Conservation (phyloP, 805 yeast genomes). For the Starmerella tilneyi region DNA sequence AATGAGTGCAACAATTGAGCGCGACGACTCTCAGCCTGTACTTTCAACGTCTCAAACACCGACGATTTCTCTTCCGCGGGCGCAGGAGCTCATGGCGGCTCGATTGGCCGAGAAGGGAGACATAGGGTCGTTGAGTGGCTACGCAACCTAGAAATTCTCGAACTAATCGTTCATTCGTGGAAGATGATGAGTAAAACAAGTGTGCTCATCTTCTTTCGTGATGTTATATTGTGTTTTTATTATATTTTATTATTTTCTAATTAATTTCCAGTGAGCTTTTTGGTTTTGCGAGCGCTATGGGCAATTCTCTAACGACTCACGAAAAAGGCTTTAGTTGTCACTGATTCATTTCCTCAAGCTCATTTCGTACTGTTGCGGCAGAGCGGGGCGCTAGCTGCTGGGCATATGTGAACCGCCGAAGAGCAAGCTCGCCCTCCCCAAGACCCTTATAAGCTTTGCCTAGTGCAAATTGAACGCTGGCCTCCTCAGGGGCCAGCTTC, state of each 20-base stretch:
- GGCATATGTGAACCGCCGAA: slow-evolving; percentile 79
- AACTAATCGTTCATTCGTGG: no score
- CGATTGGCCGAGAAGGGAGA: slow-evolving; percentile 47
- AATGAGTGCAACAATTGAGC: slow-evolving; percentile 90
- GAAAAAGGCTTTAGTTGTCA: background rate
- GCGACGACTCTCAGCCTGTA: slow-evolving; percentile 86
- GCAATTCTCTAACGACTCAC: background rate
- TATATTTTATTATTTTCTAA: background rate
- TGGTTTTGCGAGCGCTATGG: background rate
- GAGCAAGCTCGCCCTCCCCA: slow-evolving; percentile 64
- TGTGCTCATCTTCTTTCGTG: no score
- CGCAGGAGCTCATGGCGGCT: slow-evolving; percentile 73
- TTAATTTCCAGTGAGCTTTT: no score
- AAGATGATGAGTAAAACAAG: no score
- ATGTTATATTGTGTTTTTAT: background rate
- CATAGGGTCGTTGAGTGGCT: slow-evolving; percentile 17
- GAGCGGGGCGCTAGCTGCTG: slow-evolving; percentile 76
- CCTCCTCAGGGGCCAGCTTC: slow-evolving; percentile 84
- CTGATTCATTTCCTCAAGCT: slow-evolving; percentile 42
- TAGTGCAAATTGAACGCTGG: slow-evolving; percentile 77
- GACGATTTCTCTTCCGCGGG: slow-evolving; percentile 77
- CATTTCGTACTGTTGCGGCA: slow-evolving; percentile 46
- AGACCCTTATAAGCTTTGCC: slow-evolving; percentile 78
- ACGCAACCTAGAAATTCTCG: background rate
- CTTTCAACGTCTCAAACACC: slow-evolving; percentile 90